Evolutionary conservation across 495 filamentous ascomycete genomes (phyloP).

Genomic region (Penicillium desertorum): DNA sequence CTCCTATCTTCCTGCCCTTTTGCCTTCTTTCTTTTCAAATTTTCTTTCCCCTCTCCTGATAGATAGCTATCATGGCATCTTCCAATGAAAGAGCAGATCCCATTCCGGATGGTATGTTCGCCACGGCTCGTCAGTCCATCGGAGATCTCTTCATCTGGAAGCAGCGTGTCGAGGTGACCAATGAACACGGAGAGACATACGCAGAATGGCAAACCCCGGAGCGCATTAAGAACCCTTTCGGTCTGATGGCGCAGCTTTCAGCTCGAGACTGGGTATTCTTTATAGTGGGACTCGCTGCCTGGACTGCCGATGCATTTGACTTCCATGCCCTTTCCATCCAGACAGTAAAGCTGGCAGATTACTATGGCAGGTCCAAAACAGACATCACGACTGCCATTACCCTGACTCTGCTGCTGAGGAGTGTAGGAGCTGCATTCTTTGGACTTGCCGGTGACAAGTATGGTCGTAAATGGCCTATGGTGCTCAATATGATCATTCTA

Average conservation of each 20-base stretch:
- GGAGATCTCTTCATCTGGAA: conserved; percentile 67
- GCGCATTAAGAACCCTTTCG: conserved; percentile 61
- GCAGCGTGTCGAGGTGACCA: conserved; percentile 61
- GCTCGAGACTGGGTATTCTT: conserved; percentile 62
- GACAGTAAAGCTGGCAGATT: conserved; percentile 63
- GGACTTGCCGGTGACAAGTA: conserved; percentile 71
- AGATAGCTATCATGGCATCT: conserved; percentile 8
- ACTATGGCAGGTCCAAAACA: conserved; percentile 64
- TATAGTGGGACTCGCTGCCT: conserved; percentile 60
- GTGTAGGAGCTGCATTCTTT: conserved; percentile 67
- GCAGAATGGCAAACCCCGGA: conserved; percentile 62
- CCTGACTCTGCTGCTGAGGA: conserved; percentile 67
- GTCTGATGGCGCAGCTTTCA: conserved; percentile 55
- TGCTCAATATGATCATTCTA: conserved; percentile 65
- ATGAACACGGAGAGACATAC: conserved; percentile 51
- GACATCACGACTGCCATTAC: conserved; percentile 72
- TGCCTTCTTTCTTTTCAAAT: neutral
- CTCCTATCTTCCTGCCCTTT: neutral
- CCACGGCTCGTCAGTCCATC: conserved; percentile 59
- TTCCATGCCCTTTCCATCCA: conserved; percentile 76
- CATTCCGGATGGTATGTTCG: conserved; percentile 55
- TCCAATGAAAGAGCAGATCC: conserved; percentile 56
- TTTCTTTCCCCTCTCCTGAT: neutral
- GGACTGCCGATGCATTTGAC: conserved; percentile 73
- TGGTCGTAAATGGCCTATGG: conserved; percentile 82